Conservation (phyloP, 139 green algal genomes). For the Chlorella sp. region DNA sequence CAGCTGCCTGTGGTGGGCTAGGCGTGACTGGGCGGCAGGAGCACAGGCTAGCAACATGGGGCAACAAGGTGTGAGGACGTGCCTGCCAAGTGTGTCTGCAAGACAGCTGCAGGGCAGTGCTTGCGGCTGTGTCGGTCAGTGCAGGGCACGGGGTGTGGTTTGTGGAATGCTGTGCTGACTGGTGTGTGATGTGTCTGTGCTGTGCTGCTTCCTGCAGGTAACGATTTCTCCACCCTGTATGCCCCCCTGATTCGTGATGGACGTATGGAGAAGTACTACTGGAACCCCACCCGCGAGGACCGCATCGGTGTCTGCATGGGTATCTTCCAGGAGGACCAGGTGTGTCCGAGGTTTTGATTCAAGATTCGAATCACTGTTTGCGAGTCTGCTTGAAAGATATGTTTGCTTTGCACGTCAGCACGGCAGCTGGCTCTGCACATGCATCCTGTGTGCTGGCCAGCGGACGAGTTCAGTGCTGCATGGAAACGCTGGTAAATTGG, state of each 20-base stretch:
- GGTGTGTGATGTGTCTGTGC: not conserved
- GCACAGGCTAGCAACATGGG: too few relatives aligned
- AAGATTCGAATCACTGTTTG: not conserved
- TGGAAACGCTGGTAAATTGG: too few relatives aligned
- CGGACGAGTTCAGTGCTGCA: too few relatives aligned
- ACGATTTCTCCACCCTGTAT: constrained; percentile 99
- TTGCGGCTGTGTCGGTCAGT: too few relatives aligned
- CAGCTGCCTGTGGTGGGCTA: too few relatives aligned
- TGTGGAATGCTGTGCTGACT: not conserved
- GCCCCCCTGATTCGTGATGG: constrained; percentile 98
- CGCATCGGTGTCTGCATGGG: constrained; percentile 92
- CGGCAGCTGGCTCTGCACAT: too few relatives aligned
- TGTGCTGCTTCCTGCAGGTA: constrained; percentile 47
- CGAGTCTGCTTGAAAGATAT: not conserved
- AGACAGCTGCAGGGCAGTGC: not conserved
- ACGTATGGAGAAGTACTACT: constrained; percentile 99
- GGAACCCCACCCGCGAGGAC: constrained; percentile 92
- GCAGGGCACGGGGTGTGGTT: too few relatives aligned
- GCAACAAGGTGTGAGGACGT: too few relatives aligned
- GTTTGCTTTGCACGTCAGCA: too few relatives aligned
- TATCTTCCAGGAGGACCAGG: constrained; percentile 87
- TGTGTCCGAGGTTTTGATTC: not conserved
- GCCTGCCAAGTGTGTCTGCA: too few relatives aligned
- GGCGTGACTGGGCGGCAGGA: too few relatives aligned
- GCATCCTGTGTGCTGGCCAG: too few relatives aligned